Evolutionary conservation across 2,329 filamentous ascomycete genomes (phyloP), one percentile per base, ranked within the genome.

Genomic region (Fusarium secorum): DNA sequence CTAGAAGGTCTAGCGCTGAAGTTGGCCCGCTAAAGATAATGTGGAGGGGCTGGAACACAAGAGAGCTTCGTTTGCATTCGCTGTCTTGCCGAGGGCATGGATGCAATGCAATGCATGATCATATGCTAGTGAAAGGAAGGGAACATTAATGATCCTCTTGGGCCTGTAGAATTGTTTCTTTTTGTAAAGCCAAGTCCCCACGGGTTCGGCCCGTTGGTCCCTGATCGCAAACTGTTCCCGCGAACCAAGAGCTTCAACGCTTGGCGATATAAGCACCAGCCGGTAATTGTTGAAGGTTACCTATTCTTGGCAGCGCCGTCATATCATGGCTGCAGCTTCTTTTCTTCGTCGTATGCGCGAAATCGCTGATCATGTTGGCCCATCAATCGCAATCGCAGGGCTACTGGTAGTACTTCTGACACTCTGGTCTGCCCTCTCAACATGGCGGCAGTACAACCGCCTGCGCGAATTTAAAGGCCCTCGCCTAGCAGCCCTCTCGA

Each of bases 401-500:
- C 33, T 61, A 9, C 5, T 74, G 28, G 38, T 33, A 9, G 22
- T 41, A 18, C 44, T 55, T 36, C 20, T 71, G 24, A 30, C 65
- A 9, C 18, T 69, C 7, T 76, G 65, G 70, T 73, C 48, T 2
- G 49, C 59, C 8, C 24, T 66, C 11, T 75, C 75, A 6, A 74
- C 65, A 13, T 71, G 73, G 36, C 61, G 59, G 8, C 74, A 79
- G 26, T 83, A 82, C 70, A 73, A 64, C 32, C 79, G 82, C 30
- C 78, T 85, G 11, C 77, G 81, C 15, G 79, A 83, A 63, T 76
- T 85, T 58, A 78, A 78, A 10, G 83, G 83, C 1, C 83, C 83
- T 9, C 70, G 70, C 20, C 52, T 76, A 5, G 81, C 82, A 4
- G 77, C 70, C 1, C 78, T 84, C 36, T 83, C 83, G 0, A 81